Evolutionary conservation across 2,329 filamentous ascomycete genomes (phyloP).

Genomic region (Hymenoscyphus albidus): DNA sequence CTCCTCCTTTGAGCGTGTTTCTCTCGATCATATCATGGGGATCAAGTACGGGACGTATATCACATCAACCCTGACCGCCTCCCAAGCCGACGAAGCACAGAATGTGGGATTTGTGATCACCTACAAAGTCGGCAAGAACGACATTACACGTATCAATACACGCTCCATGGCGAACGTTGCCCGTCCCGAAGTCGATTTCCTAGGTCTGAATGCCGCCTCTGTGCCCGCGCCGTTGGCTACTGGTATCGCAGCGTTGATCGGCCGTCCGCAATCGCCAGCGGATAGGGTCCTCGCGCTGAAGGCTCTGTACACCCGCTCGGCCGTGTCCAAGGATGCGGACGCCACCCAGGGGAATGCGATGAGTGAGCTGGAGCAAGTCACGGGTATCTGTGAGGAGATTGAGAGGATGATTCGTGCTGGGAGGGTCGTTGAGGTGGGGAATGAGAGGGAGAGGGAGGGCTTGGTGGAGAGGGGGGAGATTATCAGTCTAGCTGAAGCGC

Average conservation of each 20-base stretch:
- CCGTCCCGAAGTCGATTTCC: constrained; percentile 21
- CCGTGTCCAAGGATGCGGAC: constrained; percentile 29
- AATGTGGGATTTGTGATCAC: constrained; percentile 82
- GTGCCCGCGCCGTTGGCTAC: constrained; percentile 11
- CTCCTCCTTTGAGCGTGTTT: constrained; percentile 82
- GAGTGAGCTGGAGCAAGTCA: constrained; percentile 35
- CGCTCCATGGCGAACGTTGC: constrained; percentile 63
- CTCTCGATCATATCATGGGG: constrained; percentile 66
- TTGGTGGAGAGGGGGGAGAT: constrained; percentile 64
- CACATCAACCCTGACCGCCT: constrained; percentile 75
- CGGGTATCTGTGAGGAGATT: constrained; percentile 69
- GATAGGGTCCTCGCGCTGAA: constrained; percentile 51
- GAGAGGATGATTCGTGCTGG: constrained; percentile 58
- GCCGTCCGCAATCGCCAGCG: constrained; percentile 17
- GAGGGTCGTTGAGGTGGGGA: constrained; percentile 37
- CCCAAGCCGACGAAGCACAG: constrained; percentile 70
- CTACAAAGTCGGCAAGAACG: constrained; percentile 68
- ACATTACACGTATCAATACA: constrained; percentile 79
- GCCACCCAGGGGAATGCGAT: constrained; percentile 6
- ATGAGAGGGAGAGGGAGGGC: constrained; percentile 37
- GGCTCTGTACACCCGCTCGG: constrained; percentile 47
- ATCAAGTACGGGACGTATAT: constrained; percentile 85
- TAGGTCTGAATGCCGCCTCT: constrained; percentile 13
- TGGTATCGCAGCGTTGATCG: constrained; percentile 19
- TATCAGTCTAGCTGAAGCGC: constrained; percentile 79